Evolutionary conservation across 352 stramenopile genomes (phyloP), one percentile per base, ranked within the genome.

Genomic region (Globisporangium rhizosaccharum): DNA sequence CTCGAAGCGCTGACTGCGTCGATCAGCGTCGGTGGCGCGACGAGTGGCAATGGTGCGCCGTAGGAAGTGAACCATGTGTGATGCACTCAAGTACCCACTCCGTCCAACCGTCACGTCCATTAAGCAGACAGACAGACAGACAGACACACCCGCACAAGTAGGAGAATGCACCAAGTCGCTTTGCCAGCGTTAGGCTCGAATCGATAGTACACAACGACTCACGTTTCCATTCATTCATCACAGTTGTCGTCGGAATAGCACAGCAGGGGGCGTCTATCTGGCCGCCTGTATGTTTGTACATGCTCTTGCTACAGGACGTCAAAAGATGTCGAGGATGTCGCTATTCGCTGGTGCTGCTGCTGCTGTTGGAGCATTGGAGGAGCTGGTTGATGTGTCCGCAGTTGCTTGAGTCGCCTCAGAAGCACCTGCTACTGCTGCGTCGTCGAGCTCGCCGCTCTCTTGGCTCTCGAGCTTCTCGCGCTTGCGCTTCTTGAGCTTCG

Each of bases 261-360:
- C 23, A 23, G 23, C 23, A 23, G 23, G 23, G 23, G 23, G 23
- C 23, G 23, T 23, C 23, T 23, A 23, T 23, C 23, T 23, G 23
- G 23, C 23, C 30, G 39, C 15, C 15, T 48, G 17, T 14, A 4
- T 25, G 17, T 25, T 25, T 48, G 17, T 48, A 10, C 8, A 18
- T 54, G 42, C 42, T 6, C 25, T 14, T 56, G 17, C 9, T 20
- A 44, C 11, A 10, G 20, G 12, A 6, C 28, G 14, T 75, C 72
- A 88, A 11, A 87, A 72, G 51, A 84, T 75, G 63, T 88, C 79
- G 30, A 82, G 65, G 58, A 85, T 83, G 53, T 87, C 79, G 30
- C 72, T 73, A 11, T 67, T 71, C 9, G 66, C 59, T 26, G 62
- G 46, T 26, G 62, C 44, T 14, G 51, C 17, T 2, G 48, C 2